Percentiles rank a stretch among this genome's conserved stretches.
Conservation (phyloP, 2,329 filamentous ascomycete genomes). For the Cercospora berteroae region DNA sequence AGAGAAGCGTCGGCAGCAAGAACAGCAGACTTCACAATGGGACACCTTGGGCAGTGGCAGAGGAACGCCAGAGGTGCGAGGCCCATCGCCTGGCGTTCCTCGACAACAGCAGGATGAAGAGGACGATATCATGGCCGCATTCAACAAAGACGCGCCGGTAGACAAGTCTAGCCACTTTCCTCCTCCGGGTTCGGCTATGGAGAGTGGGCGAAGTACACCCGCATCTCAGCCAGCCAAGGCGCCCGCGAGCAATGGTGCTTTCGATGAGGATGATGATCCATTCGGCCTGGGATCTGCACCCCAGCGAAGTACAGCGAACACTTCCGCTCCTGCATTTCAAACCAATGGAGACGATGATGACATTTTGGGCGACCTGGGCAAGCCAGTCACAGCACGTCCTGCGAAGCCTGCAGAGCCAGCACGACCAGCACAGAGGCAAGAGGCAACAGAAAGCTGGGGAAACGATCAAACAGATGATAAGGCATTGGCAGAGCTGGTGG, state of each 20-base stretch:
- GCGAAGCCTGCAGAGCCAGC: constrained; percentile 13
- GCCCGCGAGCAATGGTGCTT: constrained; percentile 11
- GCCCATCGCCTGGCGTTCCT: constrained; percentile 24
- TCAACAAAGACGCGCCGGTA: constrained; percentile 59
- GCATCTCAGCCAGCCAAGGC: constrained; percentile 19
- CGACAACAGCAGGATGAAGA: constrained; percentile 38
- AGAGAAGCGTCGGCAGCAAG: constrained; percentile 73
- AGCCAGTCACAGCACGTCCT: constrained; percentile 55
- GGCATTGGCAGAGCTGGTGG: constrained; percentile 82
- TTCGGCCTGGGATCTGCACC: constrained; percentile 65
- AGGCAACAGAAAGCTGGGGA: constrained; percentile 6
- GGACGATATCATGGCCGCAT: constrained; percentile 61
- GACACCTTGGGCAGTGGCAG: constrained; percentile 71
- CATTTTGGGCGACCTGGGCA: constrained; percentile 60
- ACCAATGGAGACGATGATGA: constrained; percentile 53
- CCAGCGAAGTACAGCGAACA: constrained; percentile 27
- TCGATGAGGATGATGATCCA: constrained; percentile 73
- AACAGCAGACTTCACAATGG: constrained; percentile 67
- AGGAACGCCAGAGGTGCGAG: constrained; percentile 40
- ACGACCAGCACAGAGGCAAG: constrained; percentile 3
- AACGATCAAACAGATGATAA: constrained; percentile 52
- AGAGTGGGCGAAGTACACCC: constrained; percentile 46
- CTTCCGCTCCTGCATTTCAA: constrained; percentile 22
- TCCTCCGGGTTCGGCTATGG: constrained; percentile 38
- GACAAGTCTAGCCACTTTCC: constrained; percentile 61